phyloP scores from a whole-genome alignment of 352 stramenopile genomes.

The Elongisporangium undulatum region DNA sequence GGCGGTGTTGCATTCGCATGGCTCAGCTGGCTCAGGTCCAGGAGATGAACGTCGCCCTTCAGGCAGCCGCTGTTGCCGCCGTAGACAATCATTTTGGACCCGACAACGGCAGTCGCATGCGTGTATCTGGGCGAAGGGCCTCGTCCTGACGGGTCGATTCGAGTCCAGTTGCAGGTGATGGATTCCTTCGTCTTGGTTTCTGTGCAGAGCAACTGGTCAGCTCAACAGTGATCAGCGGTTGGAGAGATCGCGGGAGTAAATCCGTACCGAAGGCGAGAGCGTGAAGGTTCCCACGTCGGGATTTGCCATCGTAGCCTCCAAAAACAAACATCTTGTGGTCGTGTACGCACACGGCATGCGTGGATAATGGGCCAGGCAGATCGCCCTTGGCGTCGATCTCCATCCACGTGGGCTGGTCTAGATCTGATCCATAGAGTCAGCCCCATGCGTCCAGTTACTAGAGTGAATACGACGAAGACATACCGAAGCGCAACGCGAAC shows the following conservation, averaged over 20 bases:
- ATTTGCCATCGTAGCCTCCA: conserved; percentile 59
- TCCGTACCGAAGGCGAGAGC: conserved; percentile 34
- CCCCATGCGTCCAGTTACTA: not conserved
- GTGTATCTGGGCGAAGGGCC: conserved; percentile 43
- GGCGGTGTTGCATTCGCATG: conserved; percentile 22
- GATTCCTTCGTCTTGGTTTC: conserved; percentile 20
- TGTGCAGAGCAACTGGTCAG: conserved; percentile 7
- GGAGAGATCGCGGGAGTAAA: not conserved
- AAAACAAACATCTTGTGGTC: conserved; percentile 55
- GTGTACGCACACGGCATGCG: conserved; percentile 48
- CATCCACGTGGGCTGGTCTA: conserved; percentile 35
- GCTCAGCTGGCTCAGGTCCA: conserved; percentile 15
- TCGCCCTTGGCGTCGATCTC: conserved; percentile 36
- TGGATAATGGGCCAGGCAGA: conserved; percentile 38
- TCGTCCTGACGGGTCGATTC: conserved; percentile 29
- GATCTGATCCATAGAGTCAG: conserved; percentile 13
- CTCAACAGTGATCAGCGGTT: not conserved
- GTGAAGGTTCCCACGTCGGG: conserved; percentile 40
- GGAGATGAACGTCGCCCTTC: conserved; percentile 47
- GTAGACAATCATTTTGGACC: conserved; percentile 47
- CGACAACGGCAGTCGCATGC: conserved; percentile 39
- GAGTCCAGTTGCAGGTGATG: conserved; percentile 37
- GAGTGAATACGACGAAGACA: conserved; percentile 3
- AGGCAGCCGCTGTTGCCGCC: conserved; percentile 55
- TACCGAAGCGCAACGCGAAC: conserved; percentile 52